A percentile compares a stretch with the other conserved stretches of the same genome.
Conservation (phyloP, 164 flowering plant genomes). For the Piper longum region DNA sequence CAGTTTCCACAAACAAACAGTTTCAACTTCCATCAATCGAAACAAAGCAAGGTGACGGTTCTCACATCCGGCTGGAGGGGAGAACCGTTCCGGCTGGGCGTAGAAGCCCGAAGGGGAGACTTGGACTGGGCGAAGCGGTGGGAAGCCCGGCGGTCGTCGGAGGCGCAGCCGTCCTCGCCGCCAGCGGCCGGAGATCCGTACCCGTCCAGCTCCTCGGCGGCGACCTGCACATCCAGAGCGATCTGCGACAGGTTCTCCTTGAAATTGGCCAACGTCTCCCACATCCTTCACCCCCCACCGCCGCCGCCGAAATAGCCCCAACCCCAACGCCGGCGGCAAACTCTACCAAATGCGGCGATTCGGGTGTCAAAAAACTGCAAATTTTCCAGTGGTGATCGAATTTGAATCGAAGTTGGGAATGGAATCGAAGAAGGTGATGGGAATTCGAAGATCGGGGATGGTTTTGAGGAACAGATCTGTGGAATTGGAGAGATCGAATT, state of each 20-base stretch:
- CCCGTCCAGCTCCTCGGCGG: conserved; percentile 45
- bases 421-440: too few species aligned
- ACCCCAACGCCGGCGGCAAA: not conserved
- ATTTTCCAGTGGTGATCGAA: too few species aligned
- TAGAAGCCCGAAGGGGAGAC: conserved; percentile 32
- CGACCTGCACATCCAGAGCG: conserved; percentile 75
- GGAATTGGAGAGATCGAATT: too few species aligned
- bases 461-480: too few species aligned
- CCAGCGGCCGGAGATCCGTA: conserved; percentile 14
- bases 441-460: too few species aligned
- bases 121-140: conserved; percentile 42
- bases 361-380: too few species aligned
- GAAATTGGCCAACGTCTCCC: conserved; percentile 40
- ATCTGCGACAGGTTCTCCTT: conserved; percentile 81
- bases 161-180: conserved; percentile 21
- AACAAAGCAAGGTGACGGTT: not conserved
- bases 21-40: too few species aligned
- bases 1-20: too few species aligned
- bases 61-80: conserved; percentile 45
- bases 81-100: conserved; percentile 43
- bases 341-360: too few species aligned
- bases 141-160: conserved; percentile 43
- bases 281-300: conserved; percentile 8
- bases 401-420: too few species aligned
- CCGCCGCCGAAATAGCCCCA: not conserved